phyloP scores from a whole-genome alignment of 371 early-diverging fungal species.

The Mucor indicus region DNA sequence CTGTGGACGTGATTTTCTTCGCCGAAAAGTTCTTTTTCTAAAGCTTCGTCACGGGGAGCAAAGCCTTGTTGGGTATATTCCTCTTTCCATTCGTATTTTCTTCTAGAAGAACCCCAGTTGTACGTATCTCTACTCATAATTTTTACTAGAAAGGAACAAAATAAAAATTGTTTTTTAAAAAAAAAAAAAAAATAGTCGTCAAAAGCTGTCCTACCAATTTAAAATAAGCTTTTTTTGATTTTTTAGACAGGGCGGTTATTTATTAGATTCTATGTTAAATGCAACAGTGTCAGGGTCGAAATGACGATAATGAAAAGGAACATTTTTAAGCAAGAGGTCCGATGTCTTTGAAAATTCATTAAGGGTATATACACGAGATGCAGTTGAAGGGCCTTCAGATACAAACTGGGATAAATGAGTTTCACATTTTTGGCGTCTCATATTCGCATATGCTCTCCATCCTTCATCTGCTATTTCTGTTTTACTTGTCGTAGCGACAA shows the following conservation, averaged over 20 bases:
- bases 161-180: not conserved
- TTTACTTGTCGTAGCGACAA: slow-evolving; percentile 44
- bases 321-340: slow-evolving; percentile 8
- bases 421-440: slow-evolving; percentile 8
- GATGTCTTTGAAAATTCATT: slow-evolving; percentile 5
- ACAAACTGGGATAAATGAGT: slow-evolving; percentile 3
- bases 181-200: too few species aligned
- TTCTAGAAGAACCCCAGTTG: slow-evolving; percentile 42
- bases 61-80: slow-evolving; percentile 22
- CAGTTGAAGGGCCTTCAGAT: slow-evolving; percentile 1
- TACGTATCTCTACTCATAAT: slow-evolving; percentile 14
- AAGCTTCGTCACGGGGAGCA: slow-evolving; percentile 36
- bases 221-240: too few species aligned
- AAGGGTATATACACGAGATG: slow-evolving; percentile 19
- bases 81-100: slow-evolving; percentile 46
- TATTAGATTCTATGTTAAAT: slow-evolving; percentile 1
- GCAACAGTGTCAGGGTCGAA: slow-evolving; percentile 14
- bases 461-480: slow-evolving; percentile 6
- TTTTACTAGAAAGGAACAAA: not conserved
- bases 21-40: slow-evolving; percentile 57
- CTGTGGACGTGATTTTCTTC: slow-evolving; percentile 31
- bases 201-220: too few species aligned
- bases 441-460: slow-evolving; percentile 12
- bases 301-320: slow-evolving; percentile 12
- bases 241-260: too few species aligned